Conservation (phyloP, 345 rosid species). For the Gossypium raimondii region DNA sequence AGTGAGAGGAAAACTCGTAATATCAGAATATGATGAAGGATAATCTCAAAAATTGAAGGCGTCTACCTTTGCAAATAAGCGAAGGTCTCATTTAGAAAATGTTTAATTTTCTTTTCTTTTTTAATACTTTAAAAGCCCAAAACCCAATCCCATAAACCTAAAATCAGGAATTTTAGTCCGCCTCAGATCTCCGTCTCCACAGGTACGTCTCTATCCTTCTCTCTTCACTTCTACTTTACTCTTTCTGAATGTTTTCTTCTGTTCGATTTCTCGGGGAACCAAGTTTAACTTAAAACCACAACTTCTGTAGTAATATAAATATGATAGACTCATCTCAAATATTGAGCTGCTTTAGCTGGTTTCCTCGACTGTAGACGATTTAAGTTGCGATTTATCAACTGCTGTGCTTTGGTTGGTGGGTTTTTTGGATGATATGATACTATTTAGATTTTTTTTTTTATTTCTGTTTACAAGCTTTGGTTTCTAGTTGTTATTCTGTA, state of each 20-base stretch:
- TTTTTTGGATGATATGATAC: not conserved
- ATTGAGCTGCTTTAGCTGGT: not conserved
- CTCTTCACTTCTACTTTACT: not conserved
- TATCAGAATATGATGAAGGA: too few species aligned
- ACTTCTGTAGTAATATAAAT: not conserved
- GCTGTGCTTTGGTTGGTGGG: not conserved
- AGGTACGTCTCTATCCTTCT: constrained; percentile 4
- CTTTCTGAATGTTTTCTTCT: not conserved
- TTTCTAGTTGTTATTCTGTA: not conserved
- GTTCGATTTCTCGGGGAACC: not conserved
- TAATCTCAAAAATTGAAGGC: too few species aligned
- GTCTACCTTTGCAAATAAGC: too few species aligned
- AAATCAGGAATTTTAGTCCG: not conserved
- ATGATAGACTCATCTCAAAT: not conserved
- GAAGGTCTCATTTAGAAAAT: too few species aligned
- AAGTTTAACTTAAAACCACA: not conserved
- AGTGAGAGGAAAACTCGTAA: too few species aligned
- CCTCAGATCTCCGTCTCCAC: constrained; percentile 12
- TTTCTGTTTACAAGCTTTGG: not conserved
- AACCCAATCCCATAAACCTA: not conserved
- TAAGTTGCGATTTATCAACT: not conserved
- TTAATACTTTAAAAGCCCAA: not conserved
- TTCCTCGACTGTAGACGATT: not conserved
- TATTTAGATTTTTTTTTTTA: not conserved
- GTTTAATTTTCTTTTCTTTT: too few species aligned